phyloP scores from a whole-genome alignment of 1,284 basidiomycete genomes.

The Schizopora paradoxa region DNA sequence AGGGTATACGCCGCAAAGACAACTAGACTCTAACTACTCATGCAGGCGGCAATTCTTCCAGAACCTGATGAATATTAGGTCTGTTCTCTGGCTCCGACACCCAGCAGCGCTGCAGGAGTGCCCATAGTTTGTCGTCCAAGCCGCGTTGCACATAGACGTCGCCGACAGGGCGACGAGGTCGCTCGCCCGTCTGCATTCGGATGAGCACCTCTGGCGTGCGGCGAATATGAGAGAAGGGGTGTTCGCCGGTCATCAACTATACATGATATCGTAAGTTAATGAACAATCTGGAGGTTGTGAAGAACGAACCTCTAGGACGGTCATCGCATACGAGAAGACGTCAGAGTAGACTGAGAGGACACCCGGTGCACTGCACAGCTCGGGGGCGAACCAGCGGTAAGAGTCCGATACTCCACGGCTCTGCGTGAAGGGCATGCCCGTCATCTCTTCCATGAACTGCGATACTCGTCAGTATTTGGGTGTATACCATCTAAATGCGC shows the following conservation, averaged over 20 bases:
- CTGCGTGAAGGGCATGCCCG: constrained; percentile 47
- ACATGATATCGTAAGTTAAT: not conserved
- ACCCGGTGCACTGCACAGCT: constrained; percentile 46
- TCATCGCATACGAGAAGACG: constrained; percentile 51
- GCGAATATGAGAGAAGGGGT: constrained; percentile 42
- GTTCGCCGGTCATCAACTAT: constrained; percentile 46
- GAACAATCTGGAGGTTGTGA: not conserved
- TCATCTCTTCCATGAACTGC: constrained; percentile 50
- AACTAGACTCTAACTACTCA: too few relatives aligned
- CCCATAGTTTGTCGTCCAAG: constrained; percentile 43
- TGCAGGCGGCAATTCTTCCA: constrained; percentile 19
- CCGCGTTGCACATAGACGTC: constrained; percentile 35
- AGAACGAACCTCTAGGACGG: constrained; percentile 42
- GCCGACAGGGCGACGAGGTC: constrained; percentile 38
- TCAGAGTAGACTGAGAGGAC: constrained; percentile 44
- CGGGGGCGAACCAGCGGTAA: constrained; percentile 51
- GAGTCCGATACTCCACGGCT: constrained; percentile 44
- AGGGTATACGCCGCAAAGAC: too few relatives aligned
- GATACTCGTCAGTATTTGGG: not conserved
- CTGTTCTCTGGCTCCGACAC: constrained; percentile 28
- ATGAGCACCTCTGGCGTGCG: constrained; percentile 47
- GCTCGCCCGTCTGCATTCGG: constrained; percentile 35
- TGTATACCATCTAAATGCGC: constrained; percentile 2
- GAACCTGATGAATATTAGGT: constrained; percentile 39
- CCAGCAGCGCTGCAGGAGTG: constrained; percentile 42